Evolutionary conservation across 148 eudicot genomes (phyloP).

Genomic region (Fallopia convolvulus): DNA sequence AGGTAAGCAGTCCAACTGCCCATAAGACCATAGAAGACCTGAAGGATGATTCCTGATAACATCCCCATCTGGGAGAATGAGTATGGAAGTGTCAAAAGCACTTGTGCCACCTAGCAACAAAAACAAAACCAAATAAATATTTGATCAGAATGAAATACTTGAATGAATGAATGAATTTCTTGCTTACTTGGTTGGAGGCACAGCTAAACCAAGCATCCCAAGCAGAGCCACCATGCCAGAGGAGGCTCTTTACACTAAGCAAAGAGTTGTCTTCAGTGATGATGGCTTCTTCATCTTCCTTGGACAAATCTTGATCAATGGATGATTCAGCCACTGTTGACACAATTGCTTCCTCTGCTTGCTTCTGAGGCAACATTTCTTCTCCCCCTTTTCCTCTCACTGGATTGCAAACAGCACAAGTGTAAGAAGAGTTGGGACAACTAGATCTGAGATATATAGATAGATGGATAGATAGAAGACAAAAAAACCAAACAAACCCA

Average conservation of each 20-base stretch:
- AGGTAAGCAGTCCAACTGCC: conserved; percentile 61
- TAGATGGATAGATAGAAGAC: neutral
- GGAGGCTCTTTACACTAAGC: conserved; percentile 28
- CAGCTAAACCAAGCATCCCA: conserved; percentile 52
- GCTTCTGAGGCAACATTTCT: conserved; percentile 25
- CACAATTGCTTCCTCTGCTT: conserved; percentile 23
- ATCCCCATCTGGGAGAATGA: conserved; percentile 59
- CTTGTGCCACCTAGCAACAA: conserved; percentile 42
- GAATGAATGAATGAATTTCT: too few species aligned
- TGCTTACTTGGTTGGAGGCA: conserved; percentile 40
- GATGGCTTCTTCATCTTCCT: conserved; percentile 7
- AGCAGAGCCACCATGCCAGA: conserved; percentile 55
- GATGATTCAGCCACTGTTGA: neutral
- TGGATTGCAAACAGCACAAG: neutral
- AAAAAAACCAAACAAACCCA: neutral
- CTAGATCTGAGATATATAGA: conserved; percentile 2
- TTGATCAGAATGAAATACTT: too few species aligned
- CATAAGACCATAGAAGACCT: conserved; percentile 39
- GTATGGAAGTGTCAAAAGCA: conserved; percentile 46
- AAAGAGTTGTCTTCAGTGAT: conserved; percentile 9
- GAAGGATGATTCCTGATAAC: conserved; percentile 42
- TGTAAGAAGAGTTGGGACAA: neutral
- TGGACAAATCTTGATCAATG: conserved; percentile 14
- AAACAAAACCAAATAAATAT: neutral
- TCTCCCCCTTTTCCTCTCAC: neutral